phyloP scores from a whole-genome alignment of 495 filamentous ascomycete species.

The Talaromyces nanjingensis region DNA sequence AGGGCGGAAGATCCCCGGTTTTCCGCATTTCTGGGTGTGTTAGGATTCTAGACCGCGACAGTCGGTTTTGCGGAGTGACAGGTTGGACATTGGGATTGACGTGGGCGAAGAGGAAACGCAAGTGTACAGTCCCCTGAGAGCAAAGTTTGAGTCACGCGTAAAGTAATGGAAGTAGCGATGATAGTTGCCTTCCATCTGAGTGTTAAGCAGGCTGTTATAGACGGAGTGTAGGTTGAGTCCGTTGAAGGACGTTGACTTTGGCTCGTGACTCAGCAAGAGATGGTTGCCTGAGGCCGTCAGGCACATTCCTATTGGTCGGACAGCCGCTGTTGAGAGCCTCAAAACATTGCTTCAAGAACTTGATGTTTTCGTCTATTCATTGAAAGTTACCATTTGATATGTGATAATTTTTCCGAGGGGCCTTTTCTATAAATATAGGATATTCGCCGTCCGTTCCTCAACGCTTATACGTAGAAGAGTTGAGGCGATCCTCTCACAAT shows the following conservation, averaged over 20 bases:
- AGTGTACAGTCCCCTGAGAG: background rate
- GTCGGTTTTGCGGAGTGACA: background rate
- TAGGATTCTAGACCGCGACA: conserved; percentile 4
- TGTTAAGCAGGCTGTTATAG: background rate
- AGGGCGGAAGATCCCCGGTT: background rate
- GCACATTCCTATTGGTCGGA: background rate
- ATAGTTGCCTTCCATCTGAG: background rate
- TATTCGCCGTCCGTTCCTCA: background rate
- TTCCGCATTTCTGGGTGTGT: conserved; percentile 2
- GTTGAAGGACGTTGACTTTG: background rate
- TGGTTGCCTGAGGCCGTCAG: background rate
- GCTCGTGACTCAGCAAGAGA: background rate
- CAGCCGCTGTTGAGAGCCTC: background rate
- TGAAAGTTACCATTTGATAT: too few relatives aligned
- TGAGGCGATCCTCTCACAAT: background rate
- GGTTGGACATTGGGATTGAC: conserved; percentile 6
- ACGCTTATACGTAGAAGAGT: background rate
- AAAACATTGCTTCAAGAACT: background rate
- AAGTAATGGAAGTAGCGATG: background rate
- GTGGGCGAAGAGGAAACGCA: background rate
- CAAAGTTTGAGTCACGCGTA: background rate
- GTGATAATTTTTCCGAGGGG: too few relatives aligned
- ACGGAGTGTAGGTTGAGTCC: background rate
- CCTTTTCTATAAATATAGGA: too few relatives aligned
- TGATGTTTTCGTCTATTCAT: background rate